Evolutionary conservation across 805 yeast genomes (phyloP).

Genomic region (Tetrapisispora namnaoensis): DNA sequence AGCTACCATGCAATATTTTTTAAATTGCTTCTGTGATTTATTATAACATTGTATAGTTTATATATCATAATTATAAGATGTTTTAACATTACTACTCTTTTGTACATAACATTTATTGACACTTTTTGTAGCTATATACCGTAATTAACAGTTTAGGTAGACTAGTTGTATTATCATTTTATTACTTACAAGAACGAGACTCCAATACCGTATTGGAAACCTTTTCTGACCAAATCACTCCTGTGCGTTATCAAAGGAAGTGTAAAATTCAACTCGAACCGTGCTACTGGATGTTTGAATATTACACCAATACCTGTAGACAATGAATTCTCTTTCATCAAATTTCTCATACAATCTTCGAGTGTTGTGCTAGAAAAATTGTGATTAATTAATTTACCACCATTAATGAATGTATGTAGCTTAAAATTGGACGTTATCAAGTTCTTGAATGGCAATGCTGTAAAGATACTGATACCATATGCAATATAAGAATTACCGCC

Average conservation of each 20-base stretch:
- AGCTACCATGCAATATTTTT: neutral
- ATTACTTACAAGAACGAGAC: slow-evolving; percentile 40
- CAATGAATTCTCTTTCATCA: slow-evolving; percentile 37
- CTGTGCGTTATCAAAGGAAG: slow-evolving; percentile 47
- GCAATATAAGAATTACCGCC: slow-evolving; percentile 62
- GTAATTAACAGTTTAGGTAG: neutral
- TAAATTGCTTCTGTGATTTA: too few species aligned
- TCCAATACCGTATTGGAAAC: slow-evolving; percentile 60
- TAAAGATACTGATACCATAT: slow-evolving; percentile 47
- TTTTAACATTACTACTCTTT: neutral
- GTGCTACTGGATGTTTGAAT: slow-evolving; percentile 53
- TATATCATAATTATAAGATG: neutral
- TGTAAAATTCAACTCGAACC: slow-evolving; percentile 57
- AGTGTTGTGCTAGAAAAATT: slow-evolving; percentile 12
- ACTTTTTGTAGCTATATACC: too few species aligned
- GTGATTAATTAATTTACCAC: slow-evolving; percentile 47
- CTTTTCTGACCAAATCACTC: slow-evolving; percentile 47
- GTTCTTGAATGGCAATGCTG: slow-evolving; percentile 47
- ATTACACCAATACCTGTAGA: slow-evolving; percentile 52
- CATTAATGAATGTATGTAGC: slow-evolving; percentile 53
- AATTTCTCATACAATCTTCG: slow-evolving; percentile 15
- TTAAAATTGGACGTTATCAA: slow-evolving; percentile 40
- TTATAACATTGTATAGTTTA: neutral
- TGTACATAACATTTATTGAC: too few species aligned
- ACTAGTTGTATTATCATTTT: neutral